Base-by-base conservation (phyloP, 257 asterid genomes). In the Jasminum sambac region DNA sequence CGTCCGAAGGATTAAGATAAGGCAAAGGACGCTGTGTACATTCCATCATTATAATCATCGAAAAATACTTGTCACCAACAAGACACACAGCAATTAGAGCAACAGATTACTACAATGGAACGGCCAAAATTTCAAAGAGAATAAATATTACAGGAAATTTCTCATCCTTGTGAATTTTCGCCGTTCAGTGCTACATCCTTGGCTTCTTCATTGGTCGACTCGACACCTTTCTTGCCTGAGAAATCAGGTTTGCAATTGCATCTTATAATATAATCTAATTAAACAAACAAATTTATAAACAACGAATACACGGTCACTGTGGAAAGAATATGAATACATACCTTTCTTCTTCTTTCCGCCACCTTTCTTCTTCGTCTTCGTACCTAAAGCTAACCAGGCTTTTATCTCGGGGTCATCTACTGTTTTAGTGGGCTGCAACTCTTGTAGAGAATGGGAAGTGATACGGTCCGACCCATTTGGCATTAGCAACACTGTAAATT, bases 381-480 rank as follows among this genome's bases (percentile, higher is more conserved):
- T 55, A 3, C 62, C 74, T 82, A 84, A 71, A 34, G 89, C 76
- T 69, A 84, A 74, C 98, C 96, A 92, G 63, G 97, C 88, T 72
- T 92, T 92, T 43, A 92, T 87, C 74, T 92, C 97, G 38, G 94
- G 92, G 73, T 90, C 97, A 36, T 93, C 98, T 7, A 79, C 60
- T 0, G 89, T 65, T 72, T 93, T 93, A 16, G 94, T 81, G 17
- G 96, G 83, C 36, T 86, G 83, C 74, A 93, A 72, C 77, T 90
- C 97, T 78, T 93, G 98, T n/a, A 90, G 89, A 74, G 96, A 70
- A 77, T 90, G 92, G 10, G 89, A 78, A 38, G 98, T 93, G 70
- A 93, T 55, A 65, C 97, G 86, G 64, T 93, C 98, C 10, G 96
- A 93, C 39, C 98, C 98, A 42, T 89, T 93, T 8, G 98, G 95